Base-by-base conservation (phyloP, 495 filamentous ascomycete species). In the Lentithecium fluviatile region DNA sequence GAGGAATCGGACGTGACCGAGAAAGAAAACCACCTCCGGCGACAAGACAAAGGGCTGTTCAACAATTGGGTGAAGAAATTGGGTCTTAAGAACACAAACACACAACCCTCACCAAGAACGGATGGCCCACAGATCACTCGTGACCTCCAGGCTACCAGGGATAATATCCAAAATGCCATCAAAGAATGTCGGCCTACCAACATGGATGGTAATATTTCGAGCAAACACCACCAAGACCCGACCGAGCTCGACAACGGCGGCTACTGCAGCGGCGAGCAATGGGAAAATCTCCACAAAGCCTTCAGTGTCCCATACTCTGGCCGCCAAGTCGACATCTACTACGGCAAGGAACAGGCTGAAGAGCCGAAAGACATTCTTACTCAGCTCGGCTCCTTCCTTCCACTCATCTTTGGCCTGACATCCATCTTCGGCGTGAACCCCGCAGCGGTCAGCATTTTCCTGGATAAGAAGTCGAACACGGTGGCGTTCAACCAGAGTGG, bases 401-500 rank as follows among this genome's bases (percentile, higher is more conserved):
- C 73, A 6, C 55, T 97, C 20, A 78, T 98, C 11, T 72, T 81
- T 51, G 88, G 91, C 1, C 79, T 88, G 8, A 87, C 80, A 6
- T 77, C 75, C 2, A 79, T 95, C 21, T 96, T 95, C 71, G 76
- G 80, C 11, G 77, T 96, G 70, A 75, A 10, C 75, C 81, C 38
- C 77, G 78, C 23, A 62, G 64, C 64, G 36, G 49, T 97, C 43
- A 91, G 95, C 70, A 87, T 97, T 60, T 96, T 91, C 79, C 91
- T 90, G 63, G 91, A 96, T 60, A 82, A 87, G 19, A 74, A 76
- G 8, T 86, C 89, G 8, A 81, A 80, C 62, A 90, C 91, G 1
- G 96, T 99, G 59, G 94, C 95, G 0, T 99, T 99, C 80, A 99
- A 97, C 69, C 78, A 78, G 21, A 80, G 80, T 40, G 91, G 92